These are phyloP conservation scores for Fusarium paranaense DNA, from an alignment of 2,329 filamentous ascomycete genomes.

Conservation along the genomic window DNA sequence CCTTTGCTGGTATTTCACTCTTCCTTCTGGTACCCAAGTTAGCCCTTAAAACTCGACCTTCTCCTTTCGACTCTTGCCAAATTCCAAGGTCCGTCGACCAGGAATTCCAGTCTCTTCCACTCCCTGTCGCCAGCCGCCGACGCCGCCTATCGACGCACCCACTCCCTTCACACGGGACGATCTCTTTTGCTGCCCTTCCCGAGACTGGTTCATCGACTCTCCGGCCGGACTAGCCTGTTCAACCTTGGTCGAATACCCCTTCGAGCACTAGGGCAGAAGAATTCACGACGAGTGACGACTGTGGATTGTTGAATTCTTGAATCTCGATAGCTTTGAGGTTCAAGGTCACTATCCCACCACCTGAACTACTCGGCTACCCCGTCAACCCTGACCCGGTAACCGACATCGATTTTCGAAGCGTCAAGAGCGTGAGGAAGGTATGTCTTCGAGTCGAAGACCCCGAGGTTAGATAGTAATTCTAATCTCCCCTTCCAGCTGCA, in stretches of 20 bases:
- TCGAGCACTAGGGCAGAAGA: conserved; percentile 32
- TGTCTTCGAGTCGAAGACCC: conserved; percentile 26
- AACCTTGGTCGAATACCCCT: conserved; percentile 52
- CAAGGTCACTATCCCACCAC: conserved; percentile 6
- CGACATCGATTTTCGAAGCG: conserved; percentile 17
- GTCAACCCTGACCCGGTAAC: conserved; percentile 16
- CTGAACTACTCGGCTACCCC: conserved; percentile 8
- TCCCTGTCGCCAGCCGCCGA: conserved; percentile 37
- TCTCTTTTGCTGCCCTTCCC: conserved; percentile 52
- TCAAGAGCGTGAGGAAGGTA: conserved; percentile 42
- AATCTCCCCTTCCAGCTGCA: conserved; percentile 50
- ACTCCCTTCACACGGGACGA: conserved; percentile 47
- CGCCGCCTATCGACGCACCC: conserved; percentile 42
- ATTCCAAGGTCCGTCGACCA: conserved; percentile 59
- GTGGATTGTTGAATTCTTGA: conserved; percentile 26
- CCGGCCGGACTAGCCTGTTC: conserved; percentile 28
- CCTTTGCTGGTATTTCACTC: conserved; percentile 56
- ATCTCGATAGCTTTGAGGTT: not conserved
- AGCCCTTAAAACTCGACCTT: conserved; percentile 31
- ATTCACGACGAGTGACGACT: conserved; percentile 28
- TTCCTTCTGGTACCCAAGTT: conserved; percentile 22
- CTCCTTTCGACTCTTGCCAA: conserved; percentile 39
- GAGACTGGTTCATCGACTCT: conserved; percentile 41
- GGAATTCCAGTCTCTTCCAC: conserved; percentile 53
- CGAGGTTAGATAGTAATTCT: conserved; percentile 37